Evolutionary conservation across 1,139 yeast genomes (phyloP).

Genomic region (Hyphopichia burtonii): DNA sequence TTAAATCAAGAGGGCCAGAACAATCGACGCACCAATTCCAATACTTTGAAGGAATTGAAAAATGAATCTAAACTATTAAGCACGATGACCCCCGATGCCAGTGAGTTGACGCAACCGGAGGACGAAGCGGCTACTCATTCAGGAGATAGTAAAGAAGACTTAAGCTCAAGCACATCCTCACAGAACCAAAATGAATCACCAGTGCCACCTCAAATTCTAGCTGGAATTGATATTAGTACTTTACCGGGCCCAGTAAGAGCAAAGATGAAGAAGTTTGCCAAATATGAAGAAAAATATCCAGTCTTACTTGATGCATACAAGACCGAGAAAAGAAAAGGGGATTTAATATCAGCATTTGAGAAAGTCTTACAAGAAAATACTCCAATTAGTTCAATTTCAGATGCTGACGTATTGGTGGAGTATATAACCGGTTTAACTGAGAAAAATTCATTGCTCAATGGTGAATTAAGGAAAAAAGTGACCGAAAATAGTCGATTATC

Average conservation of each 20-base stretch:
- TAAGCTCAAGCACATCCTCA: not conserved
- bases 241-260: constrained; percentile 57
- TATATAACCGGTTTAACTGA: constrained; percentile 64
- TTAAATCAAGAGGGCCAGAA: constrained; percentile 30
- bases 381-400: constrained; percentile 74
- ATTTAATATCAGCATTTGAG: constrained; percentile 65
- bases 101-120: constrained; percentile 45
- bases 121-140: constrained; percentile 24
- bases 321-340: constrained; percentile 68
- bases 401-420: constrained; percentile 66
- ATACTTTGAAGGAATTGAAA: constrained; percentile 32
- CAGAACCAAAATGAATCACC: constrained; percentile 4
- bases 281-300: constrained; percentile 90
- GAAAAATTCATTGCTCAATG: constrained; percentile 58
- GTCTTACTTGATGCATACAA: constrained; percentile 79
- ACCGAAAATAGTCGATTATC: constrained; percentile 23
- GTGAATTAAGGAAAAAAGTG: constrained; percentile 42
- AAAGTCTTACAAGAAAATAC: constrained; percentile 73
- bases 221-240: constrained; percentile 30
- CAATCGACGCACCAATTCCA: constrained; percentile 10
- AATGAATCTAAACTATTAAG: constrained; percentile 30
- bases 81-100: constrained; percentile 45
- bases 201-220: not conserved
- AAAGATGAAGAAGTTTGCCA: constrained; percentile 73
- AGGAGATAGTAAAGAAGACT: not conserved